A percentile compares a stretch with the other conserved stretches of the same genome.
Conservation (phyloP, 257 asterid genomes). For the Leonotis leonurus region DNA sequence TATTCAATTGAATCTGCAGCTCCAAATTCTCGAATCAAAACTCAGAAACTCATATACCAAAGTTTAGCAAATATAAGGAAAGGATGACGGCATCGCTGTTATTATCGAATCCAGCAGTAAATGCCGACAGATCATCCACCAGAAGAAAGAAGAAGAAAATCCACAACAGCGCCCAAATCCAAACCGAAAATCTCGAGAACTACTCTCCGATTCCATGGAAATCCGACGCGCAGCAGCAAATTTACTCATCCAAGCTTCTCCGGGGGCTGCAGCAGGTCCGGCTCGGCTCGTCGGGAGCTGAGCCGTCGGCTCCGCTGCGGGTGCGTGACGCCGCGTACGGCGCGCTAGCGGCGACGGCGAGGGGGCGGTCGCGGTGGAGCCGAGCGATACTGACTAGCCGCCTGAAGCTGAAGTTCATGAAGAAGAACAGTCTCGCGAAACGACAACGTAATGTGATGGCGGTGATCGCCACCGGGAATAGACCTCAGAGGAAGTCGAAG, state of each 20-base stretch:
- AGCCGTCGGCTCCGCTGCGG: constrained; percentile 37
- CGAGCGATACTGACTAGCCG: constrained; percentile 67
- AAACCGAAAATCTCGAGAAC: constrained; percentile 14
- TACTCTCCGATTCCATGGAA: constrained; percentile 45
- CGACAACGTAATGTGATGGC: constrained; percentile 44
- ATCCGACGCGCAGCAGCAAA: constrained; percentile 71
- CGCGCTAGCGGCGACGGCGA: constrained; percentile 71
- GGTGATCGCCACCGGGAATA: constrained; percentile 33
- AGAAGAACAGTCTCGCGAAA: constrained; percentile 40
- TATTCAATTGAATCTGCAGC: constrained; percentile 41
- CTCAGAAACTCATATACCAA: neutral
- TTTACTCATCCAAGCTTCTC: constrained; percentile 76
- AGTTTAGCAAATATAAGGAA: neutral
- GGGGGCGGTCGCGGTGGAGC: constrained; percentile 90
- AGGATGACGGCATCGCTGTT: constrained; percentile 35
- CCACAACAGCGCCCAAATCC: constrained; percentile 23
- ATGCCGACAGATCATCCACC: constrained; percentile 45
- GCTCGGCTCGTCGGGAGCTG: constrained; percentile 18
- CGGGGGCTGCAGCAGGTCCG: constrained; percentile 74
- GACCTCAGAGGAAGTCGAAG: constrained; percentile 56
- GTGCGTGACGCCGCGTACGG: constrained; percentile 82
- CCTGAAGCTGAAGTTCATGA: constrained; percentile 70
- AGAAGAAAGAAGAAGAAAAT: constrained; percentile 49
- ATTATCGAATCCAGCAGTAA: constrained; percentile 36
- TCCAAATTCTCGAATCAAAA: constrained; percentile 9